Evolutionary conservation across 1,139 yeast species (phyloP).

Genomic region (Suhomyces atakaporum): DNA sequence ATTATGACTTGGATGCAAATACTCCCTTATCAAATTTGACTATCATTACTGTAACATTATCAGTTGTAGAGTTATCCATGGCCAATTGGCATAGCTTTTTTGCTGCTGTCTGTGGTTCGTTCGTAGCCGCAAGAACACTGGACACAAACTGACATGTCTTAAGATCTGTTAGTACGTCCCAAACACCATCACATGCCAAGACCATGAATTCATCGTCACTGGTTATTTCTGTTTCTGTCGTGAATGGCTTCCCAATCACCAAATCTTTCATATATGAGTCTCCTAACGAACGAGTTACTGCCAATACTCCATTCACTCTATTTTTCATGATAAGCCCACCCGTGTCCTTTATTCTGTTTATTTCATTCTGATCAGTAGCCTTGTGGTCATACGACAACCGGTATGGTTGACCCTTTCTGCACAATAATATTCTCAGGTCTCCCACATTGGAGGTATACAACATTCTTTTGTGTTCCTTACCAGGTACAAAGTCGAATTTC

Average conservation of each 20-base stretch:
- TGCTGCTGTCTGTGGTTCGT: slow-evolving; percentile 69
- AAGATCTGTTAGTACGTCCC: slow-evolving; percentile 89
- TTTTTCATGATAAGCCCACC: slow-evolving; percentile 92
- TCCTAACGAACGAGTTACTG: slow-evolving; percentile 94
- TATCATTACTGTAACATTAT: slow-evolving; percentile 93
- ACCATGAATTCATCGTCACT: slow-evolving; percentile 72
- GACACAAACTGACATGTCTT: slow-evolving; percentile 74
- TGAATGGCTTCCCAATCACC: slow-evolving; percentile 89
- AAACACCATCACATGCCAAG: slow-evolving; percentile 90
- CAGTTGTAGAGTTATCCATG: slow-evolving; percentile 78
- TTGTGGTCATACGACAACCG: slow-evolving; percentile 92
- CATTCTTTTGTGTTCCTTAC: slow-evolving; percentile 59
- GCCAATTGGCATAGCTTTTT: slow-evolving; percentile 73
- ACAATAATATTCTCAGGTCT: slow-evolving; percentile 82
- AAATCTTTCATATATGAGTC: slow-evolving; percentile 88
- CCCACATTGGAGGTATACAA: slow-evolving; percentile 95
- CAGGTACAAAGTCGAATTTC: slow-evolving; percentile 49
- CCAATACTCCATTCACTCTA: slow-evolving; percentile 93
- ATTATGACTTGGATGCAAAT: slow-evolving; percentile 21
- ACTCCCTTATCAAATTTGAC: slow-evolving; percentile 57
- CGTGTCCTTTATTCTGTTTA: slow-evolving; percentile 66
- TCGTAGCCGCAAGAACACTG: slow-evolving; percentile 42
- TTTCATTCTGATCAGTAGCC: slow-evolving; percentile 80
- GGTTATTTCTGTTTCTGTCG: slow-evolving; percentile 79
- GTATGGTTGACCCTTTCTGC: slow-evolving; percentile 70